phyloP scores from a whole-genome alignment of 2,329 filamentous ascomycete genomes.

The Cordyceps pruinosa region DNA sequence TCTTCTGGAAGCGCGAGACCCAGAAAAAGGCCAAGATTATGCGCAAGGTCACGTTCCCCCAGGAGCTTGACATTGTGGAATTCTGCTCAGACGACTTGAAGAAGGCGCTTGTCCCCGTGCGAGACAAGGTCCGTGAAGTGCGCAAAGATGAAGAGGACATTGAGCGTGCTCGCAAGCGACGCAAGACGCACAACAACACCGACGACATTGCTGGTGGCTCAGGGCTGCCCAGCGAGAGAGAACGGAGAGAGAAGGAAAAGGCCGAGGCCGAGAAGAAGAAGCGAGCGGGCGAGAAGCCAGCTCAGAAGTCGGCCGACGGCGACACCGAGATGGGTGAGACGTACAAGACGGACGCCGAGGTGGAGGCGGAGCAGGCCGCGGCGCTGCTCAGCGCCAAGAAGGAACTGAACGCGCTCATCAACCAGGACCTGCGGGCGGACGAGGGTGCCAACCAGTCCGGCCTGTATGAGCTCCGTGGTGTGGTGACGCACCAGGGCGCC shows the following conservation, averaged over 20 bases:
- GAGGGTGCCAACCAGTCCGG: conserved; percentile 87
- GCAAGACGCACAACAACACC: conserved; percentile 58
- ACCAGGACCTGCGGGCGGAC: conserved; percentile 67
- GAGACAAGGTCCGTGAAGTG: conserved; percentile 92
- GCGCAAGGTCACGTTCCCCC: conserved; percentile 94
- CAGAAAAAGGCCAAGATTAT: conserved; percentile 99
- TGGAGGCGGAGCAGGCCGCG: conserved; percentile 76
- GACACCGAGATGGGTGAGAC: conserved; percentile 69
- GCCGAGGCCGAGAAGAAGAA: conserved; percentile 41
- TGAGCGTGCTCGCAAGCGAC: conserved; percentile 83
- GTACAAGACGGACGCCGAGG: conserved; percentile 90
- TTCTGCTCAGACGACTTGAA: conserved; percentile 90
- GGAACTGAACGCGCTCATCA: conserved; percentile 73
- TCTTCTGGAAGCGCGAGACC: conserved; percentile 93
- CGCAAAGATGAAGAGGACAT: conserved; percentile 93
- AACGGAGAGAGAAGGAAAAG: conserved; percentile 44
- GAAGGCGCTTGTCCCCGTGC: conserved; percentile 77
- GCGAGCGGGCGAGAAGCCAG: conserved; percentile 29
- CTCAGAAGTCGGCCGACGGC: conserved; percentile 41
- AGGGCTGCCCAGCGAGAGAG: conserved; percentile 44
- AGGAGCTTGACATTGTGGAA: conserved; percentile 86
- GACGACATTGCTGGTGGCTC: conserved; percentile 41
- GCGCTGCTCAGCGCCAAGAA: conserved; percentile 76
- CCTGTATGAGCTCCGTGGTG: conserved; percentile 86
- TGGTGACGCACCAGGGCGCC: conserved; percentile 93